A percentile compares a stretch with the other conserved stretches of the same genome.
Evolutionary conservation across 1,284 basidiomycete species (phyloP).

Genomic region (Puccinia sorghi): DNA sequence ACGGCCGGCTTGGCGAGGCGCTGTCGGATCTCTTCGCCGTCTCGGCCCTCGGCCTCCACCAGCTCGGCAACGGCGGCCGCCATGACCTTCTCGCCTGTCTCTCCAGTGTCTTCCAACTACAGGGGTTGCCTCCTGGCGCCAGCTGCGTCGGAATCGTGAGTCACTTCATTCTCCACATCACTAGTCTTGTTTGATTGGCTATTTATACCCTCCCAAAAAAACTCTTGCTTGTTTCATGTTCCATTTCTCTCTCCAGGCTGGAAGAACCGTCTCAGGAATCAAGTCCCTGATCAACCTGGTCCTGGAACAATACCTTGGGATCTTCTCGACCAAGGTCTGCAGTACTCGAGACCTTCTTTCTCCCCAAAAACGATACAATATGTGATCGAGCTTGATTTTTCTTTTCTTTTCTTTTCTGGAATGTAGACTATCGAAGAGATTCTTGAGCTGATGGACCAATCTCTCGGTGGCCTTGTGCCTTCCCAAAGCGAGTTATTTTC

Average conservation of each 20-base stretch:
- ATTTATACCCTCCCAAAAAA: no score
- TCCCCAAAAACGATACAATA: no score
- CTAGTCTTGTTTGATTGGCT: no score
- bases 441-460: background rate
- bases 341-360: background rate
- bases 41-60: background rate
- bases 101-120: background rate
- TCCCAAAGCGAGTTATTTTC: background rate
- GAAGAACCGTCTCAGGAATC: slow-evolving; percentile 1
- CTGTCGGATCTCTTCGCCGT: background rate
- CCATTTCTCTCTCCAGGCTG: background rate
- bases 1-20: background rate
- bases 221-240: background rate
- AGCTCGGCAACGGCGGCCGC: background rate
- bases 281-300: background rate
- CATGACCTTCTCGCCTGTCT: background rate
- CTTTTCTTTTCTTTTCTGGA: background rate
- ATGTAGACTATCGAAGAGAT: slow-evolving; percentile 1
- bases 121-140: background rate
- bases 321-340: background rate
- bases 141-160: background rate
- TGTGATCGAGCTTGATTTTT: no score
- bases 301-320: slow-evolving; percentile 13
- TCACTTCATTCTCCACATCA: background rate
- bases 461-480: background rate